Percentiles rank a stretch among this genome's conserved stretches.
Evolutionary conservation across 2,329 filamentous ascomycete genomes (phyloP).

Genomic region (Xylaria sp.): DNA sequence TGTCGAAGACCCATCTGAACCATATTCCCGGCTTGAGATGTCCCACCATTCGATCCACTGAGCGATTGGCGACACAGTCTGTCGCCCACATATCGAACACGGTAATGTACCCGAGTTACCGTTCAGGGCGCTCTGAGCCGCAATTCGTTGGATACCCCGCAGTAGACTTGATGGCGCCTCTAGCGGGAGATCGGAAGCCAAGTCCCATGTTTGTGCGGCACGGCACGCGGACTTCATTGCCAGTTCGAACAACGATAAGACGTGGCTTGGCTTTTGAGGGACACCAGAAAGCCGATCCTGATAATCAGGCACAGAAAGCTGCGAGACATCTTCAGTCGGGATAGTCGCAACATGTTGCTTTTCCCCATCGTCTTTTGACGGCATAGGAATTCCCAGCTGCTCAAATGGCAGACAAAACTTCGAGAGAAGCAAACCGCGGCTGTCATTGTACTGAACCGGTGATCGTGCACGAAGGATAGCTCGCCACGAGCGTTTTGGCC

Average conservation of each 20-base stretch:
- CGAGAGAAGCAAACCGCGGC: conserved; percentile 27
- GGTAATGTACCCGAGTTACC: conserved; percentile 40
- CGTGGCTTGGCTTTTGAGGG: conserved; percentile 29
- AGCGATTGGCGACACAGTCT: conserved; percentile 45
- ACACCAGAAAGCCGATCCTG: conserved; percentile 3
- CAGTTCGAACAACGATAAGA: conserved; percentile 48
- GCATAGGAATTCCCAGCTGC: not conserved
- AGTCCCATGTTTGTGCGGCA: conserved; percentile 38
- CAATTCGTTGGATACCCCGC: conserved; percentile 37
- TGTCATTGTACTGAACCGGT: conserved; percentile 31
- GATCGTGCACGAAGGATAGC: conserved; percentile 24
- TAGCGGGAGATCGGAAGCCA: conserved; percentile 40
- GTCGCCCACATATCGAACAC: conserved; percentile 49
- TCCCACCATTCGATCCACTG: conserved; percentile 62
- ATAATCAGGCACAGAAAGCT: conserved; percentile 14
- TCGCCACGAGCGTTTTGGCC: conserved; percentile 17
- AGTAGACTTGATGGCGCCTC: conserved; percentile 37
- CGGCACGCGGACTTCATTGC: conserved; percentile 44
- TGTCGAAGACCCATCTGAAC: not conserved
- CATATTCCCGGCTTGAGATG: conserved; percentile 21
- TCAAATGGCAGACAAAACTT: conserved; percentile 26
- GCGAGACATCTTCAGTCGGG: conserved; percentile 24
- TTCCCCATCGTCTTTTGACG: not conserved
- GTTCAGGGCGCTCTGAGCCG: conserved; percentile 37
- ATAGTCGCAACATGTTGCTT: conserved; percentile 11